Conservation (phyloP, 495 filamentous ascomycete species). For the Penicillium crystallinum region DNA sequence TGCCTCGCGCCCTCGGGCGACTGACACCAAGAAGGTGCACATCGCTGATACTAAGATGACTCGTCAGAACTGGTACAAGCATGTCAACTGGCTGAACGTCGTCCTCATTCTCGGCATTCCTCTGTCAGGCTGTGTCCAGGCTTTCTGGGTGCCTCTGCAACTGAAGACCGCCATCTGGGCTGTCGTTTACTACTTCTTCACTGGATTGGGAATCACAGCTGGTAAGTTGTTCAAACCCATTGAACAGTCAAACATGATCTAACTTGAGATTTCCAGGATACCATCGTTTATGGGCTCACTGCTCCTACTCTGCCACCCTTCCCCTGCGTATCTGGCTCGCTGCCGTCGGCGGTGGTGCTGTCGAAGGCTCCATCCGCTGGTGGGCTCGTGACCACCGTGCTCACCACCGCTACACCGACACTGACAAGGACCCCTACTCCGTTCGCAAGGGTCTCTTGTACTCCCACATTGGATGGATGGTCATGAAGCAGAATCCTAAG, state of each 20-base stretch:
- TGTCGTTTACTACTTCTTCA: conserved; percentile 86
- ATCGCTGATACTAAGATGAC: conserved; percentile 67
- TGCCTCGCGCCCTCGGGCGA: conserved; percentile 30
- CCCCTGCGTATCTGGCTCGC: conserved; percentile 93
- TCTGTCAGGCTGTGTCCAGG: conserved; percentile 64
- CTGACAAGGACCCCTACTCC: conserved; percentile 97
- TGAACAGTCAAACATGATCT: conserved; percentile 6
- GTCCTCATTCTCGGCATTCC: conserved; percentile 83
- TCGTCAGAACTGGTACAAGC: conserved; percentile 87
- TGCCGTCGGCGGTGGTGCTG: conserved; percentile 85
- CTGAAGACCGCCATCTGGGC: conserved; percentile 75
- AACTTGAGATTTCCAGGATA: conserved; percentile 53
- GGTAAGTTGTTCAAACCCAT: conserved; percentile 44
- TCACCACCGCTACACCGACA: conserved; percentile 98
- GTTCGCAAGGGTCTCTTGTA: conserved; percentile 97
- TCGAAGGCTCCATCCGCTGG: conserved; percentile 95
- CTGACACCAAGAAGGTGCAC: conserved; percentile 51
- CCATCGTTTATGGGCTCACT: conserved; percentile 92
- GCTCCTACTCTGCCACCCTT: conserved; percentile 82
- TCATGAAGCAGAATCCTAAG: conserved; percentile 92
- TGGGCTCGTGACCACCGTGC: conserved; percentile 96
- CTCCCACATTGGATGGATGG: conserved; percentile 92
- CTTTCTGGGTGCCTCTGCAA: conserved; percentile 77
- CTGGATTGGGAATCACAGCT: conserved; percentile 83
- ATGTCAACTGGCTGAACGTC: conserved; percentile 94